phyloP scores from a whole-genome alignment of 2,329 filamentous ascomycete species.

The Orbilia oligospora region DNA sequence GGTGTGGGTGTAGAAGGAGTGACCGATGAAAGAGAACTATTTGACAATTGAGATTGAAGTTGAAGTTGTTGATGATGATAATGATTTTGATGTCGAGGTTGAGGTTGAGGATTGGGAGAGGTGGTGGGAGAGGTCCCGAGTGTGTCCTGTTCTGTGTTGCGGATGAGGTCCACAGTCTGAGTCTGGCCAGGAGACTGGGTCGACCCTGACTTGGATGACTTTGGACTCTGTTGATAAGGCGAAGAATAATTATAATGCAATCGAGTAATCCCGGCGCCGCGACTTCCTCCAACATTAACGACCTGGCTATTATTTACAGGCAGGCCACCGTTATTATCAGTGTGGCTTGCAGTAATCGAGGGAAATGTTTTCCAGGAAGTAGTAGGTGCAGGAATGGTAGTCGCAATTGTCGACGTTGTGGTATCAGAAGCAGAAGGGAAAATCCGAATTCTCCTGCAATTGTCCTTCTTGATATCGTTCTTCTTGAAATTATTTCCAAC shows the following conservation, averaged over 20 bases:
- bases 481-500: background rate
- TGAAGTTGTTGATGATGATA: too few species aligned
- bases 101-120: constrained; percentile 16
- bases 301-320: background rate
- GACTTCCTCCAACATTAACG: background rate
- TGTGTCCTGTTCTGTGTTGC: constrained; percentile 35
- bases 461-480: constrained; percentile 5
- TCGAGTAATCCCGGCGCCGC: constrained; percentile 37
- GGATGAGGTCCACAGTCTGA: constrained; percentile 27
- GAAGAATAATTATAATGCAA: constrained; percentile 37
- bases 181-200: constrained; percentile 24
- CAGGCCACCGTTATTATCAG: constrained; percentile 5
- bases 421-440: background rate
- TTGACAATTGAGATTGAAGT: constrained; percentile 1
- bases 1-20: background rate
- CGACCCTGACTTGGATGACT: constrained; percentile 4
- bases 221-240: constrained; percentile 30
- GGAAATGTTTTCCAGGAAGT: constrained; percentile 32
- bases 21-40: background rate
- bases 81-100: constrained; percentile 2
- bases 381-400: background rate
- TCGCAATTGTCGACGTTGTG: background rate
- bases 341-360: constrained; percentile 50
- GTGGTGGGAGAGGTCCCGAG: background rate
- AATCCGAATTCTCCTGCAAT: background rate